Evolutionary conservation across 306 rosid genomes (phyloP).

Genomic region (Cajanus cajan): DNA sequence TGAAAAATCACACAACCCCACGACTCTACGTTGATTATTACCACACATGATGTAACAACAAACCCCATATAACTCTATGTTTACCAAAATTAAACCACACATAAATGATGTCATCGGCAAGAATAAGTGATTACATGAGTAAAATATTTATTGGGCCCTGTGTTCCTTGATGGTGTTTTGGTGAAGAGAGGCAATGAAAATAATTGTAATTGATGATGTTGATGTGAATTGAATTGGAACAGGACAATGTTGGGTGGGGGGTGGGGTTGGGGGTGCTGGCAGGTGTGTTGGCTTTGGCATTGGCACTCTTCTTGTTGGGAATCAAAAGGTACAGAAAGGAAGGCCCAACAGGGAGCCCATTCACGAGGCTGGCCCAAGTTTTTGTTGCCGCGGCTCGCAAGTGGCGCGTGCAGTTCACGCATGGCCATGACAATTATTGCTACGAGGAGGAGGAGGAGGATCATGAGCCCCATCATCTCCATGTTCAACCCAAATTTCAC

Average conservation of each 20-base stretch:
- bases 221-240: neutral
- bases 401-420: constrained; percentile 42
- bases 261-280: constrained; percentile 55
- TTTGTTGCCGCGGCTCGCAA: constrained; percentile 51
- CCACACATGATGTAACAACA: neutral
- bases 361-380: constrained; percentile 61
- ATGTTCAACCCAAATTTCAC: constrained; percentile 28
- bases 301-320: constrained; percentile 52
- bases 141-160: neutral
- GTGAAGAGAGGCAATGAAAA: neutral
- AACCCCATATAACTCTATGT: neutral
- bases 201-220: neutral
- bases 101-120: neutral
- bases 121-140: neutral
- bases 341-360: constrained; percentile 57
- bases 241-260: constrained; percentile 80
- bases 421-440: constrained; percentile 17
- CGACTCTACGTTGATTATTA: neutral
- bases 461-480: neutral
- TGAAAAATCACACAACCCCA: neutral
- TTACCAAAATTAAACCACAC: neutral
- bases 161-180: neutral
- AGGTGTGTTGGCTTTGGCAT: constrained; percentile 54
- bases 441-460: constrained; percentile 22
- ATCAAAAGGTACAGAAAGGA: constrained; percentile 47